Percentiles rank a stretch among this genome's conserved stretches.
These are phyloP conservation scores for Pichia sp. DNA, from an alignment of 1,139 yeast genomes.

Conservation along the genomic window DNA sequence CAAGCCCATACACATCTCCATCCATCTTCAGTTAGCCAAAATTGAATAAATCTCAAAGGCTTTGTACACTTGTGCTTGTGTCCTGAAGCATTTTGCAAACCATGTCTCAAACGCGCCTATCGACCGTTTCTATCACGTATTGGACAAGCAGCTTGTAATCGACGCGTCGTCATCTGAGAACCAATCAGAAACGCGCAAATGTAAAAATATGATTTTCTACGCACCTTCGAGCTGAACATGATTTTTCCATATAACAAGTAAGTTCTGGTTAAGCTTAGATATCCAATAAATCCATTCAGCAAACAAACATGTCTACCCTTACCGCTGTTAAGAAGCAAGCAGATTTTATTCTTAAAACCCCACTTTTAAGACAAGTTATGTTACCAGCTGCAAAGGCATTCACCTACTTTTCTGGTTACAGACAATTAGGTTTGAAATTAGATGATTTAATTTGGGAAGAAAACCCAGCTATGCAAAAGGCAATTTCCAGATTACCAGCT, in stretches of 20 bases:
- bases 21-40: no score
- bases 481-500: conserved; percentile 78
- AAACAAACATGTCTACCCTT: conserved; percentile 50
- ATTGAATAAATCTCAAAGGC: no score
- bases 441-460: conserved; percentile 89
- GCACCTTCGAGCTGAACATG: no score
- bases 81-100: no score
- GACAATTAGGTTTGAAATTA: conserved; percentile 82
- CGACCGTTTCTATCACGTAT: background rate
- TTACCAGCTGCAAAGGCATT: conserved; percentile 76
- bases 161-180: background rate
- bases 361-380: conserved; percentile 64
- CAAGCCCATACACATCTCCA: no score
- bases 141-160: conserved; percentile 19
- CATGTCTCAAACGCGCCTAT: no score
- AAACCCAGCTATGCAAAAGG: conserved; percentile 78
- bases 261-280: background rate
- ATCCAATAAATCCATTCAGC: background rate
- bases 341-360: conserved; percentile 75
- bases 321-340: conserved; percentile 78
- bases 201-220: no score
- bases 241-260: background rate
- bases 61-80: no score
- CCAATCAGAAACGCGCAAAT: background rate
- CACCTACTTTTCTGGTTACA: conserved; percentile 76